A percentile compares a stretch with the other conserved stretches of the same genome.
Conservation (phyloP, 2,329 filamentous ascomycete genomes). For the Apiospora pterosperma region DNA sequence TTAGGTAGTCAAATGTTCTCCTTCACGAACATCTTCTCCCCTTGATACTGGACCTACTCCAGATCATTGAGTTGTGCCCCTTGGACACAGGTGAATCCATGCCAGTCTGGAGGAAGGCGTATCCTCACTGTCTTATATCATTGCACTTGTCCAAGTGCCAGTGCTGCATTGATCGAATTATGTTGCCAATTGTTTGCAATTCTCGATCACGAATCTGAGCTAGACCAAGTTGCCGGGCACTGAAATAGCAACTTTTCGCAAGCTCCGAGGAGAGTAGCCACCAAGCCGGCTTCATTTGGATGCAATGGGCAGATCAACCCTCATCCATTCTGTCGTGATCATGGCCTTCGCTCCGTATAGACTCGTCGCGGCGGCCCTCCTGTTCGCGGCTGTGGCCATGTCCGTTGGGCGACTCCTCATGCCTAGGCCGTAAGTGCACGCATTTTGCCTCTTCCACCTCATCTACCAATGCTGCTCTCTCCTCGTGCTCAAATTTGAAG, state of each 20-base stretch:
- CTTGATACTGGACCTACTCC: background rate
- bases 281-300: background rate
- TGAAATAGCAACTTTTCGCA: background rate
- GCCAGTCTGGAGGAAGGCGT: background rate
- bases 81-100: background rate
- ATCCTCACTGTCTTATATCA: background rate
- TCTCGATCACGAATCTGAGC: background rate
- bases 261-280: background rate
- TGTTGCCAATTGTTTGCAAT: background rate
- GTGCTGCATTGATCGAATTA: background rate
- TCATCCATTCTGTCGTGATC: background rate
- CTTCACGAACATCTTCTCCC: background rate
- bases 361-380: background rate
- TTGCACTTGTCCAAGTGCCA: background rate
- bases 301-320: background rate
- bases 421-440: background rate
- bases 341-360: background rate
- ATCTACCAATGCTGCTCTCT: constrained; percentile 44
- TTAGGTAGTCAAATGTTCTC: background rate
- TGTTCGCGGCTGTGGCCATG: background rate
- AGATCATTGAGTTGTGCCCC: background rate
- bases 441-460: constrained; percentile 2
- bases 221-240: background rate
- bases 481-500: constrained; percentile 71
- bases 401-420: constrained; percentile 6